Conservation (phyloP, 2,329 filamentous ascomycete genomes). For the Zopfia rhizophila region DNA sequence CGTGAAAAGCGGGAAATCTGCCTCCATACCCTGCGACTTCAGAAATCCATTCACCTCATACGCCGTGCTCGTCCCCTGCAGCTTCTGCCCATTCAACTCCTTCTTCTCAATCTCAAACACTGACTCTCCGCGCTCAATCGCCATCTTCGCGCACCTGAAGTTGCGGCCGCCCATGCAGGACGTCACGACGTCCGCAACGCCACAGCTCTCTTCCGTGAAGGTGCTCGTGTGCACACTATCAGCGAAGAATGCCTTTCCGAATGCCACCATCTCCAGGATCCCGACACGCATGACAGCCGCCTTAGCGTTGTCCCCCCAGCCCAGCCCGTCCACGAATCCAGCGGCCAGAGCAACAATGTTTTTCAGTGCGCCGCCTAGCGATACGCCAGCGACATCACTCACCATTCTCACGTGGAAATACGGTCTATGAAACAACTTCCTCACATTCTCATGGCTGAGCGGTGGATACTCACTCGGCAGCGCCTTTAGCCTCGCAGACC, state of each 20-base stretch:
- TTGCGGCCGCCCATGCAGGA: slow-evolving; percentile 93
- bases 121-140: slow-evolving; percentile 79
- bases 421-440: slow-evolving; percentile 88
- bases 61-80: slow-evolving; percentile 93
- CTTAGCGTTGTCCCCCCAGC: slow-evolving; percentile 99
- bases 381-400: slow-evolving; percentile 94
- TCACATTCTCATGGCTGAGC: slow-evolving; percentile 84
- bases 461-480: slow-evolving; percentile 85
- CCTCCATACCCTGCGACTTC: slow-evolving; percentile 78
- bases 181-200: slow-evolving; percentile 95
- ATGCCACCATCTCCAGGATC: slow-evolving; percentile 94
- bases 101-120: slow-evolving; percentile 89
- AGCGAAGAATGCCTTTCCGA: slow-evolving; percentile 92
- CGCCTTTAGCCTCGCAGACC: slow-evolving; percentile 77
- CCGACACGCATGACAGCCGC: slow-evolving; percentile 98
- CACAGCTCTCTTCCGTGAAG: slow-evolving; percentile 96
- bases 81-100: slow-evolving; percentile 95
- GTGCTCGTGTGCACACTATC: slow-evolving; percentile 82
- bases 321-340: slow-evolving; percentile 92
- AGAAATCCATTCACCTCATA: slow-evolving; percentile 91
- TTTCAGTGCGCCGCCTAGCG: slow-evolving; percentile 92
- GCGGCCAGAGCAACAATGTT: slow-evolving; percentile 96
- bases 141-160: slow-evolving; percentile 91
- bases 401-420: slow-evolving; percentile 98
- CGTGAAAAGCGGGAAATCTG: slow-evolving; percentile 91